Percentiles rank a stretch among this genome's conserved stretches.
These are phyloP conservation scores for Roridomyces roridus DNA, from an alignment of 768 basidiomycete species.

Conservation along the genomic window DNA sequence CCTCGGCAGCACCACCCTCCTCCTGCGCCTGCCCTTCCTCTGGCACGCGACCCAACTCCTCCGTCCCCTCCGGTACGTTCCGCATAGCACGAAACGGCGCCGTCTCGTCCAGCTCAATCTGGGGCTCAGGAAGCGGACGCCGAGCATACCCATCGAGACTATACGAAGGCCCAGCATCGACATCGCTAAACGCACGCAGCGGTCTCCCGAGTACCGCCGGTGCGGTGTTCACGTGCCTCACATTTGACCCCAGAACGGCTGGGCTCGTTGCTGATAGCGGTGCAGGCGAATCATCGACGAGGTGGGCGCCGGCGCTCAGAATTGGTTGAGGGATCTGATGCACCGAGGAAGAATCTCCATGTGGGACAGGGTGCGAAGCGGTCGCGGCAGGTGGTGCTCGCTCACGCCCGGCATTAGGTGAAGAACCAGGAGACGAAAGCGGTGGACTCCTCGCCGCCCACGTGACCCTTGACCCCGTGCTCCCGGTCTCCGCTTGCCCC, in stretches of 20 bases:
- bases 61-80: background rate
- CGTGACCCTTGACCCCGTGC: constrained; percentile 36
- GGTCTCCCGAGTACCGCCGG: constrained; percentile 56
- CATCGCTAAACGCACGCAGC: constrained; percentile 38
- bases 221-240: constrained; percentile 43
- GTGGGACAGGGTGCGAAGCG: background rate
- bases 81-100: constrained; percentile 32
- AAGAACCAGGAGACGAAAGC: background rate
- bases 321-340: background rate
- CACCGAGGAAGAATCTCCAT: background rate
- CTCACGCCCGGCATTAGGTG: background rate
- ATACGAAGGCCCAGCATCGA: constrained; percentile 30
- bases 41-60: background rate
- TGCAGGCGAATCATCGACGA: constrained; percentile 5
- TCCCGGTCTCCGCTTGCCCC: constrained; percentile 48
- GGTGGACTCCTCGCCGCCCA: constrained; percentile 57
- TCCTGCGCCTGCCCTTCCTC: constrained; percentile 14
- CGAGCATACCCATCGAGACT: constrained; percentile 40
- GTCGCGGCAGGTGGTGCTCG: background rate
- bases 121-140: background rate
- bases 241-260: constrained; percentile 8
- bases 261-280: constrained; percentile 11
- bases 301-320: constrained; percentile 5
- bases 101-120: constrained; percentile 37
- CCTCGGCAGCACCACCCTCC: constrained; percentile 18